Evolutionary conservation across 139 green algal species (phyloP), one percentile per base, ranked within the genome.

Genomic region (Closterium sp.): DNA sequence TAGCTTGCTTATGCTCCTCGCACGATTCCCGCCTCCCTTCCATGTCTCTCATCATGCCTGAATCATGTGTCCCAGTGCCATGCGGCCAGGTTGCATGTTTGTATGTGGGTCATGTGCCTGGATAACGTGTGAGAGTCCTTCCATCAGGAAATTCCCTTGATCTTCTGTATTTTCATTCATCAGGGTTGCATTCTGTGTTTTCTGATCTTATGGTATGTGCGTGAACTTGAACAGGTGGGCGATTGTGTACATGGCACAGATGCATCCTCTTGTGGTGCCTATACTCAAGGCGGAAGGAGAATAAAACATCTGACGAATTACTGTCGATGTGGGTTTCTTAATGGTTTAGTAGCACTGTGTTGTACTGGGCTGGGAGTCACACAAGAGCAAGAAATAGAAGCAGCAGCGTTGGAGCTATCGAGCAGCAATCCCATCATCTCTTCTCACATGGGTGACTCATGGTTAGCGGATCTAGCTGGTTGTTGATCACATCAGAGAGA

Each of bases 261-360:
- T 93, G 90, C 29, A 92, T 31, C 88, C 88, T 24, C 88, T 90
- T 22, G 42, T 90, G 42, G 88, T 90, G 34, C 88, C 88, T 17
- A 90, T 90, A 29, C 42, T 90, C 38, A 89, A 89, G 28, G 73
- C 30, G 0, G 79, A 92, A 92, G 90, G 89, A 92, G 62, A 32
- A 32, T 89, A 86, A 91, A 86, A 13, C 62, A 79, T 24, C 27
- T 79, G 19, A 4, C 13, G 62, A 79, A 27, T 79, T 27, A 24
- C 17, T 79, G 62, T 11, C 62, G 27, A 50, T 9, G 38, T 50
- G 38, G 38, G 13, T 9, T 50, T 50, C 13, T 50, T 50, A 7
- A 50, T 50, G 38, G 38, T 50, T 50, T 50, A 50, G 38, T 50
- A 50, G 38, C 38, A 50, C 38, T 50, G 38, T 7, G 38, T n/a